Evolutionary conservation across 805 yeast genomes (phyloP), one percentile per base, ranked within the genome.

Genomic region (Wickerhamiella brachini): DNA sequence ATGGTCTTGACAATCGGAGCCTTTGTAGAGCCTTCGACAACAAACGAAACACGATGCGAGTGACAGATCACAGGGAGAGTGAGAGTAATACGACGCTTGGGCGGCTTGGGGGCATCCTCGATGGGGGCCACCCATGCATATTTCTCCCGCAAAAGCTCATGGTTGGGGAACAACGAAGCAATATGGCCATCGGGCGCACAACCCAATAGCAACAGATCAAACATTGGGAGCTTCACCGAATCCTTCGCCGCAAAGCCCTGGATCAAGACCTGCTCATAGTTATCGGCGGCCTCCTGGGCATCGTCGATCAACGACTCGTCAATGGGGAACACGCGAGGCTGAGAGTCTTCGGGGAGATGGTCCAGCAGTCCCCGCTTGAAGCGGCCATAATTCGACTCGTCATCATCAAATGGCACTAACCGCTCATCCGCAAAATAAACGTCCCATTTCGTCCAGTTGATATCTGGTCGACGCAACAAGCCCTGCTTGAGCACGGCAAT

Each of bases 101-200:
- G 96, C 1, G 95, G 93, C 57, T 79, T 75, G 44, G 98, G 97
- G 0, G 97, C 95, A 53, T 87, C 83, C 56, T 79, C 83, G 7
- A 90, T 94, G 1, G 97, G 95, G 23, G 86, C 84, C 56, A 89
- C 89, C 97, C 97, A 90, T 1, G 97, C 97, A 58, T 83, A 76
- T 55, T 82, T 78, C 66, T 90, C 98, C 63, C 97, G 76, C 57
- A 90, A 71, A 51, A 85, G 83, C 58, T 85, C 93, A 62, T 85
- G 93, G 64, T 83, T 83, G 21, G 98, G 98, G 73, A 90, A 90
- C 51, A 90, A 75, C n/a, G 95, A 87, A 49, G 96, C 95, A 62
- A 87, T 85, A 67, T 90, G 98, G 21, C 98, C 98, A 67, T 90
- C 98, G 2, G 97, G 97, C 0, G 98, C 98, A 73, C 97, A 90